Base-by-base conservation (phyloP, 2,329 filamentous ascomycete species). In the Biscogniauxia marginata region DNA sequence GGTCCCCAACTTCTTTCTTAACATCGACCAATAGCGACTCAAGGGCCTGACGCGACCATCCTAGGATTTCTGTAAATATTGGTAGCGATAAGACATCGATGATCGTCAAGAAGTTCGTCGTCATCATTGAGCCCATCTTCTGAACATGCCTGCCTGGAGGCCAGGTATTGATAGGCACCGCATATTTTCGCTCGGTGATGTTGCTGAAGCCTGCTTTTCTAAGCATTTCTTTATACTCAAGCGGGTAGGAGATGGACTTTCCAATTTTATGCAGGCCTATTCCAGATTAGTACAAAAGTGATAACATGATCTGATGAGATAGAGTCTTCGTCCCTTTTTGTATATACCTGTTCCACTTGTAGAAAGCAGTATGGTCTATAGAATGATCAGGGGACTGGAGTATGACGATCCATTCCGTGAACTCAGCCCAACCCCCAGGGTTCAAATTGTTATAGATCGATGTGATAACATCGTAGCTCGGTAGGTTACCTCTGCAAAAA, bases 341-440 rank as follows among this genome's bases (percentile, higher is more conserved):
- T 57, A 73, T 59, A 16, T 69, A 58, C 3, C 22, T 43, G 48
- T 69, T 67, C 65, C 71, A 71, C 30, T 58, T 67, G n/a, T 67
- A 59, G 50, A 74, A 64, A 3, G 65, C 64, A 7, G 61, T 72
- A 46, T 69, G 68, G 3, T 62, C 49, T 3, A 72, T 59, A 1
- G 68, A 69, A 49, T 63, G 61, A 56, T 71, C 64, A 11, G 72
- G 65, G 3, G 67, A 69, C 46, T 67, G 64, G n/a, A 74, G 63
- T 8, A 64, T 39, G 44, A 67, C 62, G 49, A 70, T 59, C 67
- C 68, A 73, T 59, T 74, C 71, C 9, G 67, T 71, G 61, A 73
- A 70, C 61, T 74, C 71, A 22, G 63, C 62, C 64, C 68, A 73
- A 13, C 69, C 70, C 9, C 70, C 70, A 13, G 71, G 70, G 46